Evolutionary conservation across 2,329 filamentous ascomycete genomes (phyloP), one percentile per base, ranked within the genome.

Genomic region (Cercospora berteroae): DNA sequence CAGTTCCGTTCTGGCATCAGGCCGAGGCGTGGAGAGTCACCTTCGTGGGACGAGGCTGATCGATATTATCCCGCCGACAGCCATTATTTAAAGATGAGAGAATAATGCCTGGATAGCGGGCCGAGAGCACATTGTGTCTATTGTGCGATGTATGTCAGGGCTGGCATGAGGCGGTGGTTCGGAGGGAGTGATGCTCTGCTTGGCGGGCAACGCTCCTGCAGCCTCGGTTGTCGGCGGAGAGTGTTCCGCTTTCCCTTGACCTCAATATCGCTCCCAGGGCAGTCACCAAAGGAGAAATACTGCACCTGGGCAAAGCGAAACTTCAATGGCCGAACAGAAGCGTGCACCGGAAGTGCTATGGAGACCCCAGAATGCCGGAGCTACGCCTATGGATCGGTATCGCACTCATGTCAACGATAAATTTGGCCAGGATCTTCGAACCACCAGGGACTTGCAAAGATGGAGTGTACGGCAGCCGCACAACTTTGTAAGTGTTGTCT

Each of bases 401-500:
- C 69, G 76, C 27, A 65, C 62, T 7, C 75, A 78, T 58, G 70
- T 78, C 67, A 78, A 78, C 65, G 27, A 71, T n/a, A 57, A 65
- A 16, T 78, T 67, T 62, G 48, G 61, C 7, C 65, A 68, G 50
- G 66, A 73, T 29, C 70, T 78, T 31, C 59, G 64, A 23, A 73
- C 69, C 25, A 72, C 79, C 2, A 74, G 77, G 44, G 78, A 81
- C 3, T 75, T 82, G 18, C 79, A 81, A 25, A 72, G 69, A 69
- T 82, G 80, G 80, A 79, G 76, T 27, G 77, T 80, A 5, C 67
- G 74, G 1, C 73, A 78, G n/a, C 75, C 79, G 4, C 80, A 82
- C 58, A 74, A 79, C 10, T 82, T 82, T 8, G 48, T 55, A 55
- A 55, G 48, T 55, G 48, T 55, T 13, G 20, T 23, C 9, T 6